Conservation (phyloP, 345 rosid genomes). For the Hibiscus syriacus region DNA sequence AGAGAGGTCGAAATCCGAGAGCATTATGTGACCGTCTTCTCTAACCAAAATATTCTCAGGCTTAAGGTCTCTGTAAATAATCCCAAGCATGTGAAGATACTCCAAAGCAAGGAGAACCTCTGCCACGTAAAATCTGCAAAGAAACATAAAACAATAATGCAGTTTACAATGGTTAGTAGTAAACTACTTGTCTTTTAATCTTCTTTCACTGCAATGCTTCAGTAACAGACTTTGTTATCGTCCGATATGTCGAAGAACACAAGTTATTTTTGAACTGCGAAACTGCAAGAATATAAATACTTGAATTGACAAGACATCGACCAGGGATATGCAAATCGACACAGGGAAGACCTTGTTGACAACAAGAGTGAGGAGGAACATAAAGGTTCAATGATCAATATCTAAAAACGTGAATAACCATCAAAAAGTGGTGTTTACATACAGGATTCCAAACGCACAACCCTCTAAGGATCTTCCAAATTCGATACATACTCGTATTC, state of each 20-base stretch:
- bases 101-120: constrained; percentile 84
- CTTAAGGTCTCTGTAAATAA: constrained; percentile 76
- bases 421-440: not conserved
- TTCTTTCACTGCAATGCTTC: not conserved
- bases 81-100: constrained; percentile 87
- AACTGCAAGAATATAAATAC: not conserved
- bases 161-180: not conserved
- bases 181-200: not conserved
- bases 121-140: constrained; percentile 66
- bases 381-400: not conserved
- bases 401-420: not conserved
- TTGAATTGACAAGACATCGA: not conserved
- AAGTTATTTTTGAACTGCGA: not conserved
- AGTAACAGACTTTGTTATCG: not conserved
- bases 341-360: not conserved
- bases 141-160: not conserved
- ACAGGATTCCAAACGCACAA: not conserved
- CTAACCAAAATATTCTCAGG: constrained; percentile 75
- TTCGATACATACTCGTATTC: not conserved
- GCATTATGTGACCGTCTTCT: constrained; percentile 84
- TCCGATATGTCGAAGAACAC: not conserved
- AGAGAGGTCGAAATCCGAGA: constrained; percentile 79
- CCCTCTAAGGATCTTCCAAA: not conserved
- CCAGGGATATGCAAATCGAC: not conserved
- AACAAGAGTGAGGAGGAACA: not conserved